phyloP scores from a whole-genome alignment of 306 rosid species.

The Lotus japonicus region DNA sequence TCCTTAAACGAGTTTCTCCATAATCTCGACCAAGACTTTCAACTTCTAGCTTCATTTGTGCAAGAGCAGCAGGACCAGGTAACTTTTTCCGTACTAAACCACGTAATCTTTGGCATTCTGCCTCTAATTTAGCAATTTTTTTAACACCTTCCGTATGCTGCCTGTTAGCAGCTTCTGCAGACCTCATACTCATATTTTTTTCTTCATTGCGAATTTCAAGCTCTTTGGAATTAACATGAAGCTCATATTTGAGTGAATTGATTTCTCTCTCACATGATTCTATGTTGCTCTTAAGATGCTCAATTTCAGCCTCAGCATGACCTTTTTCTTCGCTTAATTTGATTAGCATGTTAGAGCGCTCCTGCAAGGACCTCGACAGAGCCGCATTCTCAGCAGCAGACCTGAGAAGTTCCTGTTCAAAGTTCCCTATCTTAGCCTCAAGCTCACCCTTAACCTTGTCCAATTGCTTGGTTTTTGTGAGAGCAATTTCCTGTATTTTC shows the following conservation, averaged over 20 bases:
- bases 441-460: conserved; percentile 86
- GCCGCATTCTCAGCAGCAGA: conserved; percentile 88
- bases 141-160: conserved; percentile 89
- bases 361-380: conserved; percentile 81
- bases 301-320: conserved; percentile 94
- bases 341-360: conserved; percentile 89
- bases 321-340: conserved; percentile 80
- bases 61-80: conserved; percentile 99
- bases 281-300: conserved; percentile 63
- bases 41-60: conserved; percentile 98
- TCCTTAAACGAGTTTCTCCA: conserved; percentile 71
- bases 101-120: conserved; percentile 95
- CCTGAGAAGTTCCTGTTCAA: conserved; percentile 85
- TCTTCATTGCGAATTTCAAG: conserved; percentile 97
- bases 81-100: conserved; percentile 93
- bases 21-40: conserved; percentile 90
- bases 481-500: conserved; percentile 71
- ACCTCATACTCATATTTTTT: conserved; percentile 96
- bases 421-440: conserved; percentile 60
- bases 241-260: conserved; percentile 88
- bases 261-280: conserved; percentile 97
- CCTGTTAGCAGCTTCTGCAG: conserved; percentile 96
- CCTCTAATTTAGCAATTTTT: conserved; percentile 87
- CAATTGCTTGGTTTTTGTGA: conserved; percentile 68
- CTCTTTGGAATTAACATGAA: conserved; percentile 79